These are phyloP conservation scores for Plasmodium malariae DNA, from an alignment of 169 alveolate genomes.

Conservation along the genomic window DNA sequence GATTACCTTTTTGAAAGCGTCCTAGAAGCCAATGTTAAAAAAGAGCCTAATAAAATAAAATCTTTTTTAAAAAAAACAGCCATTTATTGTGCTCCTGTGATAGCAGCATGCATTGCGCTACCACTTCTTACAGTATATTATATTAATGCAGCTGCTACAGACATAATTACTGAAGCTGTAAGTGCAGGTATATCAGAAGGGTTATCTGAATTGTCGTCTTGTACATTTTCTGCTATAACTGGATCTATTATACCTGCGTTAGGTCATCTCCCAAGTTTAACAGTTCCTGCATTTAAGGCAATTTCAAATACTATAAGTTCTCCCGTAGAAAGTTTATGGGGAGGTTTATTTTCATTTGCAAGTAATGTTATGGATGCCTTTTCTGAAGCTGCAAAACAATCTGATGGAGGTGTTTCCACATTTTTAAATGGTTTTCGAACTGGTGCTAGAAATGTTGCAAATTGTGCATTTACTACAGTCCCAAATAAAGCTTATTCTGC, in stretches of 20 bases:
- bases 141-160: background rate
- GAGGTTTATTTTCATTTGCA: too few species aligned
- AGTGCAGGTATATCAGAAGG: background rate
- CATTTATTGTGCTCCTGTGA: background rate
- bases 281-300: too few species aligned
- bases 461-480: background rate
- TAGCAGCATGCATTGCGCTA: background rate
- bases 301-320: too few species aligned
- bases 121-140: background rate
- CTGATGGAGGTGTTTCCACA: too few species aligned
- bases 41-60: background rate
- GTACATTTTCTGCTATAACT: background rate
- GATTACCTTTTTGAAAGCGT: conserved; percentile 1
- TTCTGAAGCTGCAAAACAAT: too few species aligned
- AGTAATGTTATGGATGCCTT: too few species aligned
- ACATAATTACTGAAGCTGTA: background rate
- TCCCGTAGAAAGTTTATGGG: too few species aligned
- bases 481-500: background rate
- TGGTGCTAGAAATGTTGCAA: too few species aligned
- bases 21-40: background rate
- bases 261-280: too few species aligned
- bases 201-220: background rate
- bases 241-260: too few species aligned
- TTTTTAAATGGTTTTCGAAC: too few species aligned
- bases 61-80: conserved; percentile 1